Percentiles rank a stretch among this genome's conserved stretches.
Evolutionary conservation across 2,329 filamentous ascomycete species (phyloP).

Genomic region (Aspergillus pseudoglaucus): DNA sequence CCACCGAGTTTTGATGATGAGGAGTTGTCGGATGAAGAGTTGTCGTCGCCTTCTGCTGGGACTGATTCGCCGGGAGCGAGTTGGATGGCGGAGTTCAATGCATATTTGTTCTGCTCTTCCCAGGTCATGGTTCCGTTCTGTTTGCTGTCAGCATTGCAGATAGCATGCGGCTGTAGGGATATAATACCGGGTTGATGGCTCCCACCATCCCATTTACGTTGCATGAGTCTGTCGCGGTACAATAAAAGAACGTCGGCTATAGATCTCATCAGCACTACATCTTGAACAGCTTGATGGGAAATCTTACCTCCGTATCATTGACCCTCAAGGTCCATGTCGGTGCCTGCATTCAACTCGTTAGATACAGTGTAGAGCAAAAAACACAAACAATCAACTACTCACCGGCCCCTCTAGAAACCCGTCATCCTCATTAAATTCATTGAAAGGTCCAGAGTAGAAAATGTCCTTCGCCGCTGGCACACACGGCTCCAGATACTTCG

Average conservation of each 20-base stretch:
- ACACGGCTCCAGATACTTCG: conserved; percentile 55
- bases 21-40: conserved; percentile 3
- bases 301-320: conserved; percentile 49
- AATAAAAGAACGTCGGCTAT: conserved; percentile 62
- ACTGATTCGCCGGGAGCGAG: conserved; percentile 52
- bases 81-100: conserved; percentile 46
- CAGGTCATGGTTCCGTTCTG: conserved; percentile 46
- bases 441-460: conserved; percentile 27
- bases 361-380: too few species aligned
- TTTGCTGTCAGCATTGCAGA: conserved; percentile 4
- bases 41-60: conserved; percentile 41
- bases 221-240: conserved; percentile 61
- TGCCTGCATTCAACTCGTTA: conserved; percentile 13
- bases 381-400: conserved; percentile 8
- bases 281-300: background rate
- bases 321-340: conserved; percentile 40
- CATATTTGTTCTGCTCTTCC: conserved; percentile 43
- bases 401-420: conserved; percentile 35
- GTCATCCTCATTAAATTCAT: conserved; percentile 44
- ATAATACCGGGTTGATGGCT: conserved; percentile 61
- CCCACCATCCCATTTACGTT: conserved; percentile 64
- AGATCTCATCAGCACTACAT: background rate
- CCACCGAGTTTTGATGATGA: conserved; percentile 22
- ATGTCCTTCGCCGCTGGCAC: conserved; percentile 43
- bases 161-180: background rate